phyloP scores from a whole-genome alignment of 306 rosid genomes.

The Cucumis melo region DNA sequence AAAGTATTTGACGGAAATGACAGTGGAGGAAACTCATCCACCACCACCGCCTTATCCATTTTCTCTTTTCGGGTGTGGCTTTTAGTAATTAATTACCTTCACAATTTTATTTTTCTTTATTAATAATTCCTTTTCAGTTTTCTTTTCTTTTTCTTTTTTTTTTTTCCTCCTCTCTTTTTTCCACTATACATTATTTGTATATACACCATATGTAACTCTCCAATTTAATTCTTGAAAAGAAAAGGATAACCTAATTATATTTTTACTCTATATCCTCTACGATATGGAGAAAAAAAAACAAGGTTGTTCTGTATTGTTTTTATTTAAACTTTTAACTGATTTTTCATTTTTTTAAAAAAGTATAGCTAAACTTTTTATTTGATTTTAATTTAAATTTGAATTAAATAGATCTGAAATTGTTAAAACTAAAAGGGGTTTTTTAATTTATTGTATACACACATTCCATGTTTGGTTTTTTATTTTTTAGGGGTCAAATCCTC shows the following conservation, averaged over 20 bases:
- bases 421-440: too few species aligned
- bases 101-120: conserved; percentile 11
- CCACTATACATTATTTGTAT: not conserved
- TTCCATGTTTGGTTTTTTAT: too few species aligned
- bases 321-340: too few species aligned
- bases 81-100: conserved; percentile 23
- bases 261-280: not conserved
- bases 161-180: not conserved
- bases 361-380: too few species aligned
- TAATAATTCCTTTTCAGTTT: not conserved
- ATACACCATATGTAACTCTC: not conserved
- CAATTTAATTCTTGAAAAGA: not conserved
- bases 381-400: too few species aligned
- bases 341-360: too few species aligned
- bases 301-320: too few species aligned
- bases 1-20: conserved; percentile 33
- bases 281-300: too few species aligned
- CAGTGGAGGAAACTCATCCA: conserved; percentile 22
- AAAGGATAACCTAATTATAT: not conserved
- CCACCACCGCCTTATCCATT: conserved; percentile 85
- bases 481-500: too few species aligned
- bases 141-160: not conserved
- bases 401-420: too few species aligned
- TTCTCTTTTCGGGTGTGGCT: conserved; percentile 70
- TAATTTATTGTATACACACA: too few species aligned